Base-by-base conservation (phyloP, 2,329 filamentous ascomycete species). In the Tetracladium maxilliforme region DNA sequence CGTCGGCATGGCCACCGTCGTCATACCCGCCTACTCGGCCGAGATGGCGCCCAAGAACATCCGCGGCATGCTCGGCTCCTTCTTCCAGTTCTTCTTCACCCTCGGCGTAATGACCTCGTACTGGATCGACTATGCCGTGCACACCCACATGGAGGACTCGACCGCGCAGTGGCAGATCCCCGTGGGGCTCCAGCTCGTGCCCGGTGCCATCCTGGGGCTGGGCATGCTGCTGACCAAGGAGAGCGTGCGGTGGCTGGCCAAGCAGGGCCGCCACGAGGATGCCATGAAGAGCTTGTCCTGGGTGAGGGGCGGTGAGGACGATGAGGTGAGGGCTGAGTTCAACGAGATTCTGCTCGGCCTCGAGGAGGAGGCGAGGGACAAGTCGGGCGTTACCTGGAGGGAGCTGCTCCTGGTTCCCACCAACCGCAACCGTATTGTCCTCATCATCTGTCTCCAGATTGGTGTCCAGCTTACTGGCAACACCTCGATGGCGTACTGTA, bases 201-300 rank as follows among this genome's bases (percentile, higher is more conserved):
- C 57, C 0, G 58, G 55, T 4, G 57, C 45, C 3, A 38, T 64
- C 5, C 38, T 64, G 6, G 52, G 57, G 0, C 30, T 60, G 11
- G 59, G 59, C 1, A 63, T 63, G 56, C 39, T 61, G 5, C 45
- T 61, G 3, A 52, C 56, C 13, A 56, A 52, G 29, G 61, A 65
- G 39, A 61, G 55, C 27, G 44, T 48, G 2, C 45, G 59, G n/a
- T 64, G 59, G 59, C 41, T 64, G 3, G 56, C 57, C 1, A 53
- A 56, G 33, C 53, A 49, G 18, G 58, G 56, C 2, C 44, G 49
- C 10, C 43, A 42, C 4, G 54, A 64, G 3, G 49, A 64, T 33
- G 61, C 58, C 3, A 42, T 56, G 28, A 42, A 56, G 26, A 56
- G 53, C 4, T 39, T 66, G n/a, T 48, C 54, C 12, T 64, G 61